These are phyloP conservation scores for Talaromyces adpressus DNA, from an alignment of 495 filamentous ascomycete species.

Conservation along the genomic window DNA sequence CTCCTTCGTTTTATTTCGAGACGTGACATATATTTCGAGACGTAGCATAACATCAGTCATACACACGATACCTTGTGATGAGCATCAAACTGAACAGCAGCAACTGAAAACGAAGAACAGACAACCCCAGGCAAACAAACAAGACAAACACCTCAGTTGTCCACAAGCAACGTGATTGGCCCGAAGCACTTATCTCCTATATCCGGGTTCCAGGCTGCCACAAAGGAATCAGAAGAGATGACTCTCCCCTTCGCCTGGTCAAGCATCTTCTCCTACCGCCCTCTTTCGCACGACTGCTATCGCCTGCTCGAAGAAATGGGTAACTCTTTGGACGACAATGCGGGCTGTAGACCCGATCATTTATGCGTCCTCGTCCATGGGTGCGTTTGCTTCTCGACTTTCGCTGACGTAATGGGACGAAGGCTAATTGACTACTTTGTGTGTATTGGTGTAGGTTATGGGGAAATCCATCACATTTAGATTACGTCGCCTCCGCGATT, in stretches of 20 bases:
- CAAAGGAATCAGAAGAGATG: not conserved
- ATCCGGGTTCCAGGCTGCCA: not conserved
- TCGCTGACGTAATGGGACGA: not conserved
- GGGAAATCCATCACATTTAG: slow-evolving; percentile 85
- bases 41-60: not conserved
- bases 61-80: not conserved
- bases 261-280: not conserved
- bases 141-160: not conserved
- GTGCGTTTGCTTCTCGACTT: slow-evolving; percentile 37
- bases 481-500: slow-evolving; percentile 60
- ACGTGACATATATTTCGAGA: no score
- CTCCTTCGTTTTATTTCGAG: no score
- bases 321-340: not conserved
- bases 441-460: slow-evolving; percentile 53
- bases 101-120: not conserved
- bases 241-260: slow-evolving; percentile 3
- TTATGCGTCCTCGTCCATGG: slow-evolving; percentile 95
- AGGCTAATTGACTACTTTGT: not conserved
- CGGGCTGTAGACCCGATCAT: slow-evolving; percentile 47
- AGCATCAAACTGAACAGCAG: not conserved
- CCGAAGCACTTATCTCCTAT: not conserved
- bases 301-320: not conserved
- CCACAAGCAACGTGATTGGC: not conserved
- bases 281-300: not conserved
- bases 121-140: not conserved